These are phyloP conservation scores for Ustilago crameri DNA, from an alignment of 1,284 basidiomycete species.

Conservation along the genomic window DNA sequence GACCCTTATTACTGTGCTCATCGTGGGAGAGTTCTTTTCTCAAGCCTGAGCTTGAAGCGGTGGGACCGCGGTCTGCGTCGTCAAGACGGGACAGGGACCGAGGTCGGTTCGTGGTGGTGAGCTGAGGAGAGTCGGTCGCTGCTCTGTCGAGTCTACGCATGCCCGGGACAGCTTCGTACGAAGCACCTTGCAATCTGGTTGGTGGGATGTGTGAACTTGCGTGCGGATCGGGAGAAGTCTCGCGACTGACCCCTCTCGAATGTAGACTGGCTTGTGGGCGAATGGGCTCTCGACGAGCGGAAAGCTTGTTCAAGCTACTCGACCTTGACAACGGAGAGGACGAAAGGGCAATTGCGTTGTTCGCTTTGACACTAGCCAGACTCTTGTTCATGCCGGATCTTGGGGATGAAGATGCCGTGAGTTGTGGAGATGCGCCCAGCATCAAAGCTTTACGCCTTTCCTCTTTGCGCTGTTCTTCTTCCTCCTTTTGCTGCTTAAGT, in stretches of 20 bases:
- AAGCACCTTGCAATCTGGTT: conserved; percentile 12
- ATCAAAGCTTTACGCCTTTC: conserved; percentile 40
- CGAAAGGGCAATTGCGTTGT: background rate
- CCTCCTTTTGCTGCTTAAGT: conserved; percentile 48
- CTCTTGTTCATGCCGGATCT: conserved; percentile 24
- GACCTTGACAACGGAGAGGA: conserved; percentile 34
- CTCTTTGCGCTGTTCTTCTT: conserved; percentile 45
- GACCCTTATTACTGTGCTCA: background rate
- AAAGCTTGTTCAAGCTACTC: conserved; percentile 35
- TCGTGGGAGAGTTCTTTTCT: background rate
- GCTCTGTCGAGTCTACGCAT: conserved; percentile 8
- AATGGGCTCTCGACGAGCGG: conserved; percentile 16
- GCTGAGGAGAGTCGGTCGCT: conserved; percentile 24
- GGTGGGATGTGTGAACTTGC: background rate
- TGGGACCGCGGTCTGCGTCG: background rate
- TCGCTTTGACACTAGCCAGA: conserved; percentile 11
- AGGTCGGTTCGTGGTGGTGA: background rate
- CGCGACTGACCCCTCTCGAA: conserved; percentile 23
- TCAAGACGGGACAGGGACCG: background rate
- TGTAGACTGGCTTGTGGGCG: conserved; percentile 3
- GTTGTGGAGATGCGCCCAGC: conserved; percentile 27
- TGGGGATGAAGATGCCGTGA: conserved; percentile 16
- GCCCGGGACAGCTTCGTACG: conserved; percentile 3
- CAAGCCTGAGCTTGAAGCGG: background rate
- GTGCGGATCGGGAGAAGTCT: conserved; percentile 16